These are phyloP conservation scores for Kodamaea laetipori DNA, from an alignment of 805 yeast genomes.

Conservation along the genomic window DNA sequence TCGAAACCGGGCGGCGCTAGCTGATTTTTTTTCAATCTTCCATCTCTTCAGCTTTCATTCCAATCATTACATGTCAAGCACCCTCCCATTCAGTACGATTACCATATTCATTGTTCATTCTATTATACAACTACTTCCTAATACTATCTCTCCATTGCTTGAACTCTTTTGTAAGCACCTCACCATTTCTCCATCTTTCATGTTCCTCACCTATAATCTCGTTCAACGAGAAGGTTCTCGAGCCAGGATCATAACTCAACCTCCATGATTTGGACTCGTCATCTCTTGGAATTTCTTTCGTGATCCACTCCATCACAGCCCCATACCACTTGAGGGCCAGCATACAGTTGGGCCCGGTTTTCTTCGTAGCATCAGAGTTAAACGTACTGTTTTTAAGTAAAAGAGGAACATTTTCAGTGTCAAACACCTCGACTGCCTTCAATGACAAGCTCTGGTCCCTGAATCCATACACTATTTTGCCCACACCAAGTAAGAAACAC, in stretches of 20 bases:
- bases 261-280: slow-evolving; percentile 53
- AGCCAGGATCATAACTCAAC: slow-evolving; percentile 57
- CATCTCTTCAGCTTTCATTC: too few species aligned
- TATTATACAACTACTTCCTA: slow-evolving; percentile 1
- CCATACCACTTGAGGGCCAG: slow-evolving; percentile 86
- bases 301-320: slow-evolving; percentile 79
- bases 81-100: too few species aligned
- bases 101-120: neutral
- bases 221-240: slow-evolving; percentile 53
- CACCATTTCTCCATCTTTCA: slow-evolving; percentile 21
- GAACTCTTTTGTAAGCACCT: slow-evolving; percentile 33
- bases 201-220: slow-evolving; percentile 43
- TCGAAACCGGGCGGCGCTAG: slow-evolving; percentile 62
- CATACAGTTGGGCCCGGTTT: slow-evolving; percentile 62
- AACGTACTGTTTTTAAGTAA: slow-evolving; percentile 55
- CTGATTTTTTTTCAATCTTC: slow-evolving; percentile 12
- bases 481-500: slow-evolving; percentile 83
- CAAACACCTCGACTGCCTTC: slow-evolving; percentile 69
- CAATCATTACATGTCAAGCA: too few species aligned
- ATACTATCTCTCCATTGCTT: slow-evolving; percentile 31
- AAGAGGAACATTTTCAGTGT: slow-evolving; percentile 78
- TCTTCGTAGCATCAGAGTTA: slow-evolving; percentile 15
- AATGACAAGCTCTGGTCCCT: slow-evolving; percentile 72
- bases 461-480: slow-evolving; percentile 81
- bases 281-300: slow-evolving; percentile 49